phyloP scores from a whole-genome alignment of 306 rosid genomes.

The Potentilla sterilis region DNA sequence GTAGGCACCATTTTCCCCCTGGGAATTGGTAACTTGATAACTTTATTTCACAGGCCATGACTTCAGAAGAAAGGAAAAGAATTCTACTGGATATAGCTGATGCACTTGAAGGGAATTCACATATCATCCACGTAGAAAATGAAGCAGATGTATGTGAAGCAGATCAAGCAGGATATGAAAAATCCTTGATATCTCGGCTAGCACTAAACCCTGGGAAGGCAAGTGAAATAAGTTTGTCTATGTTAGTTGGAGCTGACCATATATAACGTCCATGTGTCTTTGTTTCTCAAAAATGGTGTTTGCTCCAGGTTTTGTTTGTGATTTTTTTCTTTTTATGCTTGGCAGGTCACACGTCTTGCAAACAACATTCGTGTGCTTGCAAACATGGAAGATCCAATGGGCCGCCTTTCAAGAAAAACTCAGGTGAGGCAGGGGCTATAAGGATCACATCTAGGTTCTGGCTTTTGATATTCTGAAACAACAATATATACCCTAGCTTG shows the following conservation, averaged over 20 bases:
- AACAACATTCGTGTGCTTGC: conserved; percentile 73
- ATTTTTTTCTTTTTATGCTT: conserved; percentile 16
- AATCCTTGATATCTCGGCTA: conserved; percentile 75
- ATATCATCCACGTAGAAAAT: conserved; percentile 66
- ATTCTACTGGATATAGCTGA: conserved; percentile 84
- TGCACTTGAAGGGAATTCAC: conserved; percentile 73
- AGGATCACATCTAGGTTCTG: neutral
- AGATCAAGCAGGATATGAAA: conserved; percentile 72
- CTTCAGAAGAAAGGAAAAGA: conserved; percentile 75
- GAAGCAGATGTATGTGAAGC: conserved; percentile 79
- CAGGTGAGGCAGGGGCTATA: conserved; percentile 49
- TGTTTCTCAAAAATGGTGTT: conserved; percentile 8
- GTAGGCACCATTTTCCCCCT: neutral
- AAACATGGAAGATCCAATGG: conserved; percentile 94
- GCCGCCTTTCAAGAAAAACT: conserved; percentile 64
- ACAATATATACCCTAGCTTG: neutral
- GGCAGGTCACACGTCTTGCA: conserved; percentile 81
- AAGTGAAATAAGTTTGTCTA: conserved; percentile 27
- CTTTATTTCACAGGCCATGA: conserved; percentile 51
- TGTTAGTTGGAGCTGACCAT: conserved; percentile 11
- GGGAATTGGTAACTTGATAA: conserved; percentile 8
- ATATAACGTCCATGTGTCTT: neutral
- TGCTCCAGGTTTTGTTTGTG: conserved; percentile 25
- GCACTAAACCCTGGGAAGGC: conserved; percentile 83
- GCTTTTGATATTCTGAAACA: conserved; percentile 21